Evolutionary conservation across 495 filamentous ascomycete genomes (phyloP), one percentile per base, ranked within the genome.

Genomic region (Chaetomidium leptoderma): DNA sequence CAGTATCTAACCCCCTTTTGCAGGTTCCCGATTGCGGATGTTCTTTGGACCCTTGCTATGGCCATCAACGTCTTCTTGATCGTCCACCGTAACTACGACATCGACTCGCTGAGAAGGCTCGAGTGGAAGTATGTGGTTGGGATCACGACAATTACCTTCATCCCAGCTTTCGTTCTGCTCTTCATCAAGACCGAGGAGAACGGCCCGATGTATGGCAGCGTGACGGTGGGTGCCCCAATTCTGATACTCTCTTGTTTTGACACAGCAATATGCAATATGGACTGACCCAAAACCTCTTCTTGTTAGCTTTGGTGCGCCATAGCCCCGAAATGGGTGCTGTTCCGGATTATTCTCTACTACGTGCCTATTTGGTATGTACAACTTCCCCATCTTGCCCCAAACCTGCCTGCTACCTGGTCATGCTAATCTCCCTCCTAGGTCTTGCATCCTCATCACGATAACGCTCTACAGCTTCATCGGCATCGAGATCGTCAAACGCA

Each of bases 11-110:
- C n/a, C 23, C n/a, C 2, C 53, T 43, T 43, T 14, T 14, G 0
- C 37, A 79, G 77, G 73, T 78, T 78, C 54, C 73, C 75, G 1
- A 56, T 76, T 3, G 73, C 77, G n/a, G 77, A 79, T 65, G 77
- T 78, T 3, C 43, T 75, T 1, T 79, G 76, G 76, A 77, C 76
- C n/a, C 64, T 78, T 0, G 72, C 70, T 26, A 79, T 77, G 75
- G 74, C 76, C 5, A 49, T 71, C 40, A 69, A 79, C 44, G 75
- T 76, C 21, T 75, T 70, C 46, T 66, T 78, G 8, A 74, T 76
- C n/a, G 74, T 79, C 36, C 75, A 74, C 47, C 64, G 68, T 29
- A 71, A 63, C 35, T 77, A 72, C 49, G 76, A 78, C 26, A 60
- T 71, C 16, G 66, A 69, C 54, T 60, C 61, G 17, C 53, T 80